A percentile compares a stretch with the other conserved stretches of the same genome.
Evolutionary conservation across 73 alveolate species (phyloP).

Genomic region (Paramecium primaurelia): DNA sequence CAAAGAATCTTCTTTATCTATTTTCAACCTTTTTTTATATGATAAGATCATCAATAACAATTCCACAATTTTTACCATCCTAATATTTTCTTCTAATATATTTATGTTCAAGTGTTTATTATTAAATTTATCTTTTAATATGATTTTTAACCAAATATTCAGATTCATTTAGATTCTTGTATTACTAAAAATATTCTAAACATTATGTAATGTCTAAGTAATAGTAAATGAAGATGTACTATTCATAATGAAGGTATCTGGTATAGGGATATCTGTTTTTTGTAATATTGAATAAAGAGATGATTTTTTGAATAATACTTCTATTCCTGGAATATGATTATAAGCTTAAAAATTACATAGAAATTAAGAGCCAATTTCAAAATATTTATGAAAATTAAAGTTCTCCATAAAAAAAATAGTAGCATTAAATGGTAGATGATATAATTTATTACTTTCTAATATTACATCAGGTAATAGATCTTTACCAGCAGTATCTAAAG

Average conservation of each 20-base stretch:
- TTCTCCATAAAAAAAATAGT: slow-evolving; percentile 6
- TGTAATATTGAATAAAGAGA: background rate
- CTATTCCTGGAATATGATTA: slow-evolving; percentile 13
- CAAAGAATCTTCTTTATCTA: background rate
- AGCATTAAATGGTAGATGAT: background rate
- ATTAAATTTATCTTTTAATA: background rate
- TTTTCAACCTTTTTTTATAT: slow-evolving; percentile 22
- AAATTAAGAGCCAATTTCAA: background rate
- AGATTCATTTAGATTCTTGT: background rate
- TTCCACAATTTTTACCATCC: background rate
- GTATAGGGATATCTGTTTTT: background rate
- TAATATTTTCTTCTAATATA: background rate
- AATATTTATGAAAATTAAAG: slow-evolving; percentile 1
- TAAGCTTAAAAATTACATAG: background rate
- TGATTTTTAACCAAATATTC: background rate
- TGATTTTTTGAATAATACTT: background rate
- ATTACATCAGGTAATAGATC: background rate
- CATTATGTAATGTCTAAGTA: background rate
- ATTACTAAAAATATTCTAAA: background rate
- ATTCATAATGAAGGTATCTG: background rate
- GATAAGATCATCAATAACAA: background rate
- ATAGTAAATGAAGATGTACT: background rate
- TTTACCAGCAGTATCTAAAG: background rate
- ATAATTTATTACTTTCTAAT: background rate
- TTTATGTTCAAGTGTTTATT: background rate